Percentiles rank a stretch among this genome's conserved stretches.
Conservation (phyloP, 495 filamentous ascomycete species). For the Chaetomium fimeti region DNA sequence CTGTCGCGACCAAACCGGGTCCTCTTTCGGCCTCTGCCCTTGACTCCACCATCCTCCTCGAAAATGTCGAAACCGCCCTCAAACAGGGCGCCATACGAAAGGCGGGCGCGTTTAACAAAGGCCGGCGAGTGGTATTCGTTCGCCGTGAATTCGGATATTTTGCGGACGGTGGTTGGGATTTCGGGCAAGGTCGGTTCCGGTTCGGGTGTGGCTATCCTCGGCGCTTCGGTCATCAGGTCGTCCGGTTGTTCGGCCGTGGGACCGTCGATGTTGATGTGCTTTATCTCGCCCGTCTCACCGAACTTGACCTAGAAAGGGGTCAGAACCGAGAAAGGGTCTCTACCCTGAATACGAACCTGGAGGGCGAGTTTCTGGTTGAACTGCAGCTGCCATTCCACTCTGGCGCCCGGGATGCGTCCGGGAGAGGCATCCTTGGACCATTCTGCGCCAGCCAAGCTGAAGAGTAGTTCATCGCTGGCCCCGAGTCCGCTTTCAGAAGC, state of each 20-base stretch:
- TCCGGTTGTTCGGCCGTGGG: conserved; percentile 24
- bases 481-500: conserved; percentile 64
- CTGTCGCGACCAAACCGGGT: conserved; percentile 68
- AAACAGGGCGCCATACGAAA: conserved; percentile 59
- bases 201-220: conserved; percentile 9
- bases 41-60: conserved; percentile 64
- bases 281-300: conserved; percentile 38
- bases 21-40: conserved; percentile 66
- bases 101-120: conserved; percentile 64
- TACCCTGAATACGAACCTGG: conserved; percentile 49
- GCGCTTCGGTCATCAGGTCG: conserved; percentile 11
- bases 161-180: conserved; percentile 23
- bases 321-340: neutral
- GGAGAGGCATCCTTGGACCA: conserved; percentile 54
- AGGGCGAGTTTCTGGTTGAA: conserved; percentile 58
- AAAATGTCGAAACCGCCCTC: conserved; percentile 66
- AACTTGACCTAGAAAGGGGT: conserved; percentile 32
- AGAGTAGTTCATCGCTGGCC: conserved; percentile 70
- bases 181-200: conserved; percentile 9
- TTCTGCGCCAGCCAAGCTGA: conserved; percentile 65
- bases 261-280: conserved; percentile 51
- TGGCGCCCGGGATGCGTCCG: conserved; percentile 61
- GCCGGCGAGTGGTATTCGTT: conserved; percentile 70
- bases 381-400: conserved; percentile 72
- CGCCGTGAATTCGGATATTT: conserved; percentile 22